Evolutionary conservation across 2,329 filamentous ascomycete species (phyloP).

Genomic region (Pseudogymnoascus sp.): DNA sequence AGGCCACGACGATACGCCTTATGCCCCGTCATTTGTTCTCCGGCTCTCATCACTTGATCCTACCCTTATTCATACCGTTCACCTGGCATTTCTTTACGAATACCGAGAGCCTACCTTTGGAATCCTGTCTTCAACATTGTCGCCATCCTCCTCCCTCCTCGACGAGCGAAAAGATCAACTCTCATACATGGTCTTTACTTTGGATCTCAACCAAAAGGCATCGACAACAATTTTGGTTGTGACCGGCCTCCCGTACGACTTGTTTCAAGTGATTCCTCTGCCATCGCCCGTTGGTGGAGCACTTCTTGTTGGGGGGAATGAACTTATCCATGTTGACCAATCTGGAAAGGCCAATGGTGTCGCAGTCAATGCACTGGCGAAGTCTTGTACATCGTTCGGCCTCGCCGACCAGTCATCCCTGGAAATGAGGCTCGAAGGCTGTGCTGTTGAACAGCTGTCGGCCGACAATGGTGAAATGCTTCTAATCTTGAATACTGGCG

Average conservation of each 20-base stretch:
- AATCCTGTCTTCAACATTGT: slow-evolving; percentile 70
- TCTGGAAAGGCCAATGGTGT: slow-evolving; percentile 88
- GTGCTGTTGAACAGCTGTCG: slow-evolving; percentile 66
- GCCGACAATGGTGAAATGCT: slow-evolving; percentile 73
- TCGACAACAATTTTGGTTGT: slow-evolving; percentile 90
- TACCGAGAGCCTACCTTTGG: slow-evolving; percentile 97
- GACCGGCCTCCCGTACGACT: slow-evolving; percentile 73
- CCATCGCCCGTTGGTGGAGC: slow-evolving; percentile 83
- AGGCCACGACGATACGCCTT: slow-evolving; percentile 51
- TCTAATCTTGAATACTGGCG: slow-evolving; percentile 69
- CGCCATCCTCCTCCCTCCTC: slow-evolving; percentile 64
- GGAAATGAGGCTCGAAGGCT: slow-evolving; percentile 70
- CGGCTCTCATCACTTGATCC: slow-evolving; percentile 83
- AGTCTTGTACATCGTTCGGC: slow-evolving; percentile 70
- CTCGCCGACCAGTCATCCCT: slow-evolving; percentile 80
- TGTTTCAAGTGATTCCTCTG: slow-evolving; percentile 73
- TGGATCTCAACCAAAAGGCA: slow-evolving; percentile 86
- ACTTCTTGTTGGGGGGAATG: slow-evolving; percentile 77
- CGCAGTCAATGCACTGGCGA: slow-evolving; percentile 84
- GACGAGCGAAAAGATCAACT: slow-evolving; percentile 74
- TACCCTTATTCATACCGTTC: slow-evolving; percentile 75
- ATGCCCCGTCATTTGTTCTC: slow-evolving; percentile 86
- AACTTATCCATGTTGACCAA: slow-evolving; percentile 91
- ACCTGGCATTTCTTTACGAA: slow-evolving; percentile 88
- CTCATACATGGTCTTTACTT: slow-evolving; percentile 86